These are phyloP conservation scores for Gaeumannomyces tritici DNA, from an alignment of 2,329 filamentous ascomycete genomes.

Conservation along the genomic window DNA sequence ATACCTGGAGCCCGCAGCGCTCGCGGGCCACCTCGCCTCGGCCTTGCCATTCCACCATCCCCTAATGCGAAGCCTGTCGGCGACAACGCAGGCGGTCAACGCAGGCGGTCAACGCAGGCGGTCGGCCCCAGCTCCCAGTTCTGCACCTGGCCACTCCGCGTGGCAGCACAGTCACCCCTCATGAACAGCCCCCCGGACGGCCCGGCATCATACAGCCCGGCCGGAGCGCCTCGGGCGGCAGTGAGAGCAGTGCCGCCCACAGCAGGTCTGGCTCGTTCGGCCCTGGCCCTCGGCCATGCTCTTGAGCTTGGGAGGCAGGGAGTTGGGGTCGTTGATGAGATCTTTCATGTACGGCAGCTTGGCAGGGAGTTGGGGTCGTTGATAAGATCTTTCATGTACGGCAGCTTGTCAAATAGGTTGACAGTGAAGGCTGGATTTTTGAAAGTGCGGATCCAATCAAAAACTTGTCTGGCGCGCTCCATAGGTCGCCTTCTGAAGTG, in stretches of 20 bases:
- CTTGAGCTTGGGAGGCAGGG: conserved; percentile 9
- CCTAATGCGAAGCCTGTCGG: conserved; percentile 71
- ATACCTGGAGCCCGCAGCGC: conserved; percentile 61
- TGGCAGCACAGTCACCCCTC: conserved; percentile 65
- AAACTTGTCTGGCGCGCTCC: conserved; percentile 3
- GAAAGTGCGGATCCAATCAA: conserved; percentile 13
- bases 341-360: conserved; percentile 13
- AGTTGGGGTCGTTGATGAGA: conserved; percentile 4
- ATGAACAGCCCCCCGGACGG: conserved; percentile 50
- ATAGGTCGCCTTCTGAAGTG: conserved; percentile 19
- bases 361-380: conserved; percentile 4
- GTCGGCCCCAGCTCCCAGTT: conserved; percentile 62
- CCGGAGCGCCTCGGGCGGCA: conserved; percentile 64
- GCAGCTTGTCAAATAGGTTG: conserved; percentile 12
- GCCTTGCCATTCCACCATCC: conserved; percentile 82
- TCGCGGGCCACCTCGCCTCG: conserved; percentile 64
- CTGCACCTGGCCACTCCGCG: conserved; percentile 82
- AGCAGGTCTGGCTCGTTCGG: conserved; percentile 81
- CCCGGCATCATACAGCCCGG: conserved; percentile 45
- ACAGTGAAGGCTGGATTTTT: conserved; percentile 8
- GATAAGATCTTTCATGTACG: conserved; percentile 12
- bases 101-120: conserved; percentile 31
- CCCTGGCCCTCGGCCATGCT: conserved; percentile 26
- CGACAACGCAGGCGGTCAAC: conserved; percentile 30
- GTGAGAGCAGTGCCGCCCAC: conserved; percentile 69